Evolutionary conservation across 2,329 filamentous ascomycete species (phyloP).

Genomic region (Neopestalotiopsis rosae): DNA sequence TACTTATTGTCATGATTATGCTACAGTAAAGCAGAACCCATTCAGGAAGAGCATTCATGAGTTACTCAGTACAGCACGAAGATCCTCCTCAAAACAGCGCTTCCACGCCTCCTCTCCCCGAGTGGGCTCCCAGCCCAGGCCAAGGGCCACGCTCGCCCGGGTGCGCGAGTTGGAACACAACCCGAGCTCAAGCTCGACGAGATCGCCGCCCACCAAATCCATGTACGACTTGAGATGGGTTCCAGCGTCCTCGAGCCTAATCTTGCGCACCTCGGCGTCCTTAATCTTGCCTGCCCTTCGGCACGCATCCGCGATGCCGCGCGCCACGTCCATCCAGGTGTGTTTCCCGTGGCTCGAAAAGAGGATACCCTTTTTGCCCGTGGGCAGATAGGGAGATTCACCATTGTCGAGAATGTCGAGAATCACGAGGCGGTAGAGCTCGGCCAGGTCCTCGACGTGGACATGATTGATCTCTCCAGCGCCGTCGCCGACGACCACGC

Average conservation of each 20-base stretch:
- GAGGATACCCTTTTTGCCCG: slow-evolving; percentile 44
- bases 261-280: slow-evolving; percentile 30
- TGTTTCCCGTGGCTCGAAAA: slow-evolving; percentile 47
- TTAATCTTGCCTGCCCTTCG: slow-evolving; percentile 36
- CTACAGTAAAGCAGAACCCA: background rate
- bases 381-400: slow-evolving; percentile 35
- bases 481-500: slow-evolving; percentile 38
- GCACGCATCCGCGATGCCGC: slow-evolving; percentile 40
- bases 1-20: background rate
- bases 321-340: slow-evolving; percentile 44
- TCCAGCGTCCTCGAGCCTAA: slow-evolving; percentile 33
- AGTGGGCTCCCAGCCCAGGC: slow-evolving; percentile 39
- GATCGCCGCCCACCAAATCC: slow-evolving; percentile 25
- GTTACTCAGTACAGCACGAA: background rate
- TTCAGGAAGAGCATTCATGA: background rate
- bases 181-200: slow-evolving; percentile 41
- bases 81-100: background rate
- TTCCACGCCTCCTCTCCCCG: slow-evolving; percentile 30
- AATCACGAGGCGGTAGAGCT: slow-evolving; percentile 46
- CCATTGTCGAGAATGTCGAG: slow-evolving; percentile 33
- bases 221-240: slow-evolving; percentile 26
- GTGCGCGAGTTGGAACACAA: slow-evolving; percentile 31
- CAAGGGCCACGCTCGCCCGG: slow-evolving; percentile 28
- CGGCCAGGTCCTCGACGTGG: slow-evolving; percentile 49
- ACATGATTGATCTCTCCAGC: slow-evolving; percentile 48